phyloP scores from a whole-genome alignment of 805 yeast genomes.

The Kluyveromyces lactis region DNA sequence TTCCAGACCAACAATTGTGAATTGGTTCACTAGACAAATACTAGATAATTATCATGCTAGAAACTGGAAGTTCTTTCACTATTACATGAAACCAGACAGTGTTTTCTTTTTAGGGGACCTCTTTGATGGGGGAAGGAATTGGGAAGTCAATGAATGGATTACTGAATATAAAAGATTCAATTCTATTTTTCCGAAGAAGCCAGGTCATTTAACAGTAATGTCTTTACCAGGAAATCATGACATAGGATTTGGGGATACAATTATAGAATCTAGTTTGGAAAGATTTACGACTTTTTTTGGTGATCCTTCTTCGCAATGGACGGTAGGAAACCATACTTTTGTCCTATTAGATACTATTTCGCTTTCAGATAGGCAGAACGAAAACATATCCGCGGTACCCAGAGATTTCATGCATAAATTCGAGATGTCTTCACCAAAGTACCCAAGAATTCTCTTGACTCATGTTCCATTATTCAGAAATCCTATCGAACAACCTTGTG shows the following conservation, averaged over 20 bases:
- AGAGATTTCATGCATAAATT: slow-evolving; percentile 41
- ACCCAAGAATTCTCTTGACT: slow-evolving; percentile 62
- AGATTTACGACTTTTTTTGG: slow-evolving; percentile 75
- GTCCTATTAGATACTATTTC: slow-evolving; percentile 81
- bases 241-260: slow-evolving; percentile 81
- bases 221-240: slow-evolving; percentile 92
- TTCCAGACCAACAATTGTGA: slow-evolving; percentile 43
- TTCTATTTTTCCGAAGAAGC: slow-evolving; percentile 50
- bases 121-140: slow-evolving; percentile 90
- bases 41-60: slow-evolving; percentile 75
- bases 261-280: slow-evolving; percentile 44
- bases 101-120: slow-evolving; percentile 82
- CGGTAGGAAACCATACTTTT: slow-evolving; percentile 61
- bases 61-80: slow-evolving; percentile 57
- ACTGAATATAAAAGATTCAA: slow-evolving; percentile 64
- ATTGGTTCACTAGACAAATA: slow-evolving; percentile 48
- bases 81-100: slow-evolving; percentile 60
- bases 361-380: slow-evolving; percentile 49
- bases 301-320: slow-evolving; percentile 42
- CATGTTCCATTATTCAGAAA: slow-evolving; percentile 86
- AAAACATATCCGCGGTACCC: slow-evolving; percentile 40
- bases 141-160: slow-evolving; percentile 66
- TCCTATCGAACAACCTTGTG: slow-evolving; percentile 58
- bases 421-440: slow-evolving; percentile 21
- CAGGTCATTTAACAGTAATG: slow-evolving; percentile 36